These are phyloP conservation scores for Cytospora leucostoma DNA, from an alignment of 2,329 filamentous ascomycete species.

Conservation along the genomic window DNA sequence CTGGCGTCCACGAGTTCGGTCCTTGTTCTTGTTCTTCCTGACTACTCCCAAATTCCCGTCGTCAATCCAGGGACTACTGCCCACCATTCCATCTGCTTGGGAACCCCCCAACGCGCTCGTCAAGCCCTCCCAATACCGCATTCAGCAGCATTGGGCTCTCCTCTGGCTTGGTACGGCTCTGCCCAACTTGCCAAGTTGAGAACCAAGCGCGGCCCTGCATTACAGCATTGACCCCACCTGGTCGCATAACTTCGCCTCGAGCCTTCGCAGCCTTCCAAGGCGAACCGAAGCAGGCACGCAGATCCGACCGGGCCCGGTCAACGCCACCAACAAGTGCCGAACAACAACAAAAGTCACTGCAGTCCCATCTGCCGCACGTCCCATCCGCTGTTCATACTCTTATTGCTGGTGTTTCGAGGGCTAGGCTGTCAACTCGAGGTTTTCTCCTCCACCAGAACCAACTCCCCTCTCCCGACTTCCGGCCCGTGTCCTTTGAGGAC, in stretches of 20 bases:
- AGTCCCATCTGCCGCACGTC: neutral
- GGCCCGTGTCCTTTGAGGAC: conserved; percentile 44
- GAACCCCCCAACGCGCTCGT: neutral
- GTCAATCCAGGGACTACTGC: neutral
- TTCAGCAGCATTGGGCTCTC: conserved; percentile 4
- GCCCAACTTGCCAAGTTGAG: conserved; percentile 9
- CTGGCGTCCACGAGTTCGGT: neutral
- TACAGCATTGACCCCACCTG: conserved; percentile 26
- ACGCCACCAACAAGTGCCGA: conserved; percentile 11
- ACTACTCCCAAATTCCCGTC: neutral
- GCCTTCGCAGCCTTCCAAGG: conserved; percentile 3
- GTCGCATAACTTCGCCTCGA: conserved; percentile 23
- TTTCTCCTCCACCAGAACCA: conserved; percentile 4
- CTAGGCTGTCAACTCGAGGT: neutral
- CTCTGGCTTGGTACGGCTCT: neutral
- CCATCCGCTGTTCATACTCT: neutral
- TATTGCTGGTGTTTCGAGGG: neutral
- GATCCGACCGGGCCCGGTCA: conserved; percentile 1
- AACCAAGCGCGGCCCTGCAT: conserved; percentile 16
- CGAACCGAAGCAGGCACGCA: conserved; percentile 13
- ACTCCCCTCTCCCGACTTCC: conserved; percentile 14
- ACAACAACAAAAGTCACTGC: conserved; percentile 1
- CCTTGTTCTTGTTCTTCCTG: conserved; percentile 8
- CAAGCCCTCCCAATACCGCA: neutral
- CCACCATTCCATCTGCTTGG: neutral